Conservation (phyloP, 805 yeast species). For the Candida stauntonica region DNA sequence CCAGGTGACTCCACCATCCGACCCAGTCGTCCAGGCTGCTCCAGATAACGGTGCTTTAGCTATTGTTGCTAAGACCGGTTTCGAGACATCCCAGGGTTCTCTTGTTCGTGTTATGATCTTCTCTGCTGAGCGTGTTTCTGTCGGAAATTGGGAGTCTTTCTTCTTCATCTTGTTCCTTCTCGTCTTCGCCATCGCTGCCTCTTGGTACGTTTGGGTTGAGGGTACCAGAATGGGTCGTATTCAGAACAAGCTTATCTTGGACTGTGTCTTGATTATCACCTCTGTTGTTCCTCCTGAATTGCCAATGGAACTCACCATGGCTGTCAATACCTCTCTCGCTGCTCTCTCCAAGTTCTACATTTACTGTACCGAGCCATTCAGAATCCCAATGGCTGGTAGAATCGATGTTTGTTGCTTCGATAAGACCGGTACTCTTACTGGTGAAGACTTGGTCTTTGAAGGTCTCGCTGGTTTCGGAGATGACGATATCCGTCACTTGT, state of each 20-base stretch:
- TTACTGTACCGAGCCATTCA: conserved; percentile 97
- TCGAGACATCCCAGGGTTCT: conserved; percentile 97
- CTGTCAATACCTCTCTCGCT: conserved; percentile 87
- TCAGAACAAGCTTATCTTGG: conserved; percentile 88
- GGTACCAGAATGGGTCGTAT: conserved; percentile 95
- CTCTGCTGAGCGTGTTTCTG: conserved; percentile 93
- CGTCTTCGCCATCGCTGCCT: conserved; percentile 89
- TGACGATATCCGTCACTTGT: conserved; percentile 52
- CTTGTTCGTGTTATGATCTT: conserved; percentile 96
- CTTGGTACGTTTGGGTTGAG: conserved; percentile 97
- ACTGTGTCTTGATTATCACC: conserved; percentile 92
- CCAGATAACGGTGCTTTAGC: conserved; percentile 95
- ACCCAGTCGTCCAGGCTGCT: conserved; percentile 41
- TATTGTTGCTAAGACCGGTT: conserved; percentile 89
- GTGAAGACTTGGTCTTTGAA: conserved; percentile 93
- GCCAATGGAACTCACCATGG: conserved; percentile 98
- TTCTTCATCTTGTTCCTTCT: conserved; percentile 87
- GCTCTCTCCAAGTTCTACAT: conserved; percentile 84
- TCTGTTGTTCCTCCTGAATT: conserved; percentile 98
- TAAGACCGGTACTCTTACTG: conserved; percentile 96
- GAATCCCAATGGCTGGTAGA: conserved; percentile 97
- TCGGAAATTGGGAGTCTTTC: conserved; percentile 91
- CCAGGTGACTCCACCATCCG: conserved; percentile 75
- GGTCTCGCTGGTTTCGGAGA: conserved; percentile 81
- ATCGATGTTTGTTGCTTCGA: conserved; percentile 98